phyloP scores from a whole-genome alignment of 345 rosid genomes.

The Pistacia vera region DNA sequence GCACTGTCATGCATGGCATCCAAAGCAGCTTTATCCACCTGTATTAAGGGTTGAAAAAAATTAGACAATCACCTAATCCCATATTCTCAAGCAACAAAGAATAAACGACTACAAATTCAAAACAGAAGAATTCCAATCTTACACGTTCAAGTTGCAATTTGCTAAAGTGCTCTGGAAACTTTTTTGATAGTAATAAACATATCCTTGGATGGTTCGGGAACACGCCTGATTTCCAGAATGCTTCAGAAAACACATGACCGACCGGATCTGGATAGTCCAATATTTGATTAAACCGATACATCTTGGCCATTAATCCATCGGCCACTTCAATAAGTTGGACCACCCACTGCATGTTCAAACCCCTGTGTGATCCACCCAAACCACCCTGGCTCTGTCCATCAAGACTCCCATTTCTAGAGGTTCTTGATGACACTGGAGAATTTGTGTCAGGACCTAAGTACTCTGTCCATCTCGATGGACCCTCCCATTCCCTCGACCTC shows the following conservation, averaged over 20 bases:
- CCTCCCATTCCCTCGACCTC: slow-evolving; percentile 90
- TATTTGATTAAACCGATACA: slow-evolving; percentile 91
- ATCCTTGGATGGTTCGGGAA: slow-evolving; percentile 88
- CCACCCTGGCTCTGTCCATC: slow-evolving; percentile 71
- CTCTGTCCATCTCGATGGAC: slow-evolving; percentile 94
- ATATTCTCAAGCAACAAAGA: slow-evolving; percentile 18
- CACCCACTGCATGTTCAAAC: slow-evolving; percentile 92
- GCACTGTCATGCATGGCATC: slow-evolving; percentile 87
- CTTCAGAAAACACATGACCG: slow-evolving; percentile 72
- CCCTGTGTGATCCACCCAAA: slow-evolving; percentile 68
- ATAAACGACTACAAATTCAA: not conserved
- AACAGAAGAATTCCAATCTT: slow-evolving; percentile 31
- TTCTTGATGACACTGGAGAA: slow-evolving; percentile 51
- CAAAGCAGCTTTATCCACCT: slow-evolving; percentile 91
- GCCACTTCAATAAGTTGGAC: slow-evolving; percentile 91
- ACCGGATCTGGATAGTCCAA: slow-evolving; percentile 89
- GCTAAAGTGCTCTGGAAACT: slow-evolving; percentile 95
- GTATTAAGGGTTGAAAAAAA: slow-evolving; percentile 23
- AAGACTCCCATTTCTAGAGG: slow-evolving; percentile 56
- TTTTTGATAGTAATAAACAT: slow-evolving; percentile 84
- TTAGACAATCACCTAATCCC: slow-evolving; percentile 8
- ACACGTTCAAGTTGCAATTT: slow-evolving; percentile 97
- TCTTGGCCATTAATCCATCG: slow-evolving; percentile 95
- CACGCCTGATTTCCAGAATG: slow-evolving; percentile 92
- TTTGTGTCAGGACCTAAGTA: slow-evolving; percentile 79